A percentile compares a stretch with the other conserved stretches of the same genome.
phyloP scores from a whole-genome alignment of 106 monocot genomes.

The Triglochin maritima region DNA sequence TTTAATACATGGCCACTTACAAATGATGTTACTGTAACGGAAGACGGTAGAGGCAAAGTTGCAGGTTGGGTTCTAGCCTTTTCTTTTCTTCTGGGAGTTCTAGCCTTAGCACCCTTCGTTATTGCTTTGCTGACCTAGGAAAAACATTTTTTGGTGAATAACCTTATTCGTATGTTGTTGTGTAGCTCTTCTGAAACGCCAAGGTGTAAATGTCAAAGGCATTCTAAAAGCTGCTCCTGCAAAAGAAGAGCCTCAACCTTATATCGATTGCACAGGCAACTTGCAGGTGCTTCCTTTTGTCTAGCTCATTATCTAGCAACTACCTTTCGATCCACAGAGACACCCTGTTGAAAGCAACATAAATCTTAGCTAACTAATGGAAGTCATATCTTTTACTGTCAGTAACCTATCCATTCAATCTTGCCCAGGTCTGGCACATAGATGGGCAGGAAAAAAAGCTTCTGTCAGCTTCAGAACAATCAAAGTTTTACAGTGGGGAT shows the following conservation, averaged over 20 bases:
- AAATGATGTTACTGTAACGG: conserved; percentile 42
- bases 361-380: not conserved
- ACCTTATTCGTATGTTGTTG: not conserved
- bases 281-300: conserved; percentile 40
- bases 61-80: conserved; percentile 37
- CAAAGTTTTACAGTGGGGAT: conserved; percentile 86
- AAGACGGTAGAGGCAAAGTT: conserved; percentile 88
- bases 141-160: not conserved
- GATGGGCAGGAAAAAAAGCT: conserved; percentile 69
- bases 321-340: too few relatives aligned
- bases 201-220: conserved; percentile 92
- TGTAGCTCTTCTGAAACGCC: conserved; percentile 78
- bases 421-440: conserved; percentile 76
- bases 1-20: conserved; percentile 52
- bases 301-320: not conserved
- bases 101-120: not conserved
- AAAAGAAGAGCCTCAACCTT: conserved; percentile 79
- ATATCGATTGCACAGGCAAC: conserved; percentile 87
- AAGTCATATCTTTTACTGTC: not conserved
- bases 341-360: not conserved
- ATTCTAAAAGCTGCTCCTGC: conserved; percentile 56
- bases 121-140: not conserved
- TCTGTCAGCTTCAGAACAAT: conserved; percentile 61
- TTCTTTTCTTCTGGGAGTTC: not conserved
- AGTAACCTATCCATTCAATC: conserved; percentile 6